These are phyloP conservation scores for Tylopilus felleus DNA, from an alignment of 768 basidiomycete species.

Conservation along the genomic window DNA sequence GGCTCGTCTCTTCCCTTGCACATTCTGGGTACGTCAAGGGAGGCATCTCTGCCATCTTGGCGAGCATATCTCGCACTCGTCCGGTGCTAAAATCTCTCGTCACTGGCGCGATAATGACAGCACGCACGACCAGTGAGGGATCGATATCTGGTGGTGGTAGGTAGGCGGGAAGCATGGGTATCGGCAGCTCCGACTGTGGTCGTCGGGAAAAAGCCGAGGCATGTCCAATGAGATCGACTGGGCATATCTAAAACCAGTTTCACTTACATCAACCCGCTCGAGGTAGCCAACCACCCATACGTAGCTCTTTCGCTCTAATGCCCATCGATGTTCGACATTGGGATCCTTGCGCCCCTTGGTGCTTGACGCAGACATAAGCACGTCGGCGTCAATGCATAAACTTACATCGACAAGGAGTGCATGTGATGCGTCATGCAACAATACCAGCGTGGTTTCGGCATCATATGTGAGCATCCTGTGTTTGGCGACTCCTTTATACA, in stretches of 20 bases:
- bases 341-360: constrained; percentile 8
- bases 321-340: constrained; percentile 39
- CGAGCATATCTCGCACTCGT: constrained; percentile 24
- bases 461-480: constrained; percentile 59
- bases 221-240: constrained; percentile 14
- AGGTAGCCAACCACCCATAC: constrained; percentile 59
- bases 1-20: constrained; percentile 1
- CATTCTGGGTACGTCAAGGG: constrained; percentile 23
- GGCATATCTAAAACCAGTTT: constrained; percentile 2
- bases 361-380: constrained; percentile 12
- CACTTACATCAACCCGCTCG: constrained; percentile 46
- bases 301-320: constrained; percentile 47
- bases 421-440: constrained; percentile 48
- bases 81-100: constrained; percentile 42
- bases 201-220: constrained; percentile 9
- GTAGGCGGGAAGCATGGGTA: constrained; percentile 43
- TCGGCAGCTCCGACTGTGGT: constrained; percentile 39
- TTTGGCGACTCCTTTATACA: constrained; percentile 7
- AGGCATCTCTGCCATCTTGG: constrained; percentile 16
- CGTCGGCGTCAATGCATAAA: constrained; percentile 43
- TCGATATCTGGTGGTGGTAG: constrained; percentile 40
- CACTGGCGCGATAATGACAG: constrained; percentile 45
- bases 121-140: constrained; percentile 48
- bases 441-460: constrained; percentile 39
- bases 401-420: constrained; percentile 57